These are phyloP conservation scores for Prorocentrum cordatum DNA, from an alignment of 169 alveolate species.

Conservation along the genomic window DNA sequence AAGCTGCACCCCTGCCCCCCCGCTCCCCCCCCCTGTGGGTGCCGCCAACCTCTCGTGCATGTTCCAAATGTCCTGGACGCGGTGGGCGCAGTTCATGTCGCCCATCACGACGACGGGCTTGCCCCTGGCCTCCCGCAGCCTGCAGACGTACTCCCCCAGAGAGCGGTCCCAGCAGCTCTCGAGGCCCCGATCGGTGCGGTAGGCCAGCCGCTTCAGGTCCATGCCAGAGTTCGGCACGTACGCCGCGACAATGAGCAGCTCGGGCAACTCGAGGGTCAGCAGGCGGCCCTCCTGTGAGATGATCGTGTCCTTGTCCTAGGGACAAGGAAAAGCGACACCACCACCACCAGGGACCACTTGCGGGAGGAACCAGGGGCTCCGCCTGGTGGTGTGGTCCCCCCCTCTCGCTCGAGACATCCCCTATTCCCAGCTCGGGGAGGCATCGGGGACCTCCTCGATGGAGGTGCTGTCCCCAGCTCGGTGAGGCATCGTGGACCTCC, in stretches of 20 bases:
- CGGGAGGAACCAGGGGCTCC: background rate
- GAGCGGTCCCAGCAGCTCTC: background rate
- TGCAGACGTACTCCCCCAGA: no score
- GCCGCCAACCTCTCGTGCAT: no score
- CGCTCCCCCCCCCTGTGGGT: no score
- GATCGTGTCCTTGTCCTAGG: background rate
- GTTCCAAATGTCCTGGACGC: no score
- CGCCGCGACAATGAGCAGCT: background rate
- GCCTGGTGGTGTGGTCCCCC: background rate
- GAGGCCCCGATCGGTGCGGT: background rate
- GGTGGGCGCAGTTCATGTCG: no score
- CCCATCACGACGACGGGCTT: no score
- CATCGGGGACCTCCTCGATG: no score
- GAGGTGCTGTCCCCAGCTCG: no score
- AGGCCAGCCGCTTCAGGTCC: background rate
- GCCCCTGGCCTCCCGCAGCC: no score
- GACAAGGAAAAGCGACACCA: background rate
- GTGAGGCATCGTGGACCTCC: background rate
- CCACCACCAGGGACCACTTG: background rate
- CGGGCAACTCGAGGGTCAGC: background rate
- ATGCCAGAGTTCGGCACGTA: background rate
- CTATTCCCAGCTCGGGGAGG: no score
- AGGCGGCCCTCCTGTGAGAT: background rate
- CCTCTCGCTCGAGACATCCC: no score
- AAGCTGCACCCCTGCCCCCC: no score